Evolutionary conservation across 2,329 filamentous ascomycete genomes (phyloP), one percentile per base, ranked within the genome.

Genomic region (Lasiodiplodia theobromae): DNA sequence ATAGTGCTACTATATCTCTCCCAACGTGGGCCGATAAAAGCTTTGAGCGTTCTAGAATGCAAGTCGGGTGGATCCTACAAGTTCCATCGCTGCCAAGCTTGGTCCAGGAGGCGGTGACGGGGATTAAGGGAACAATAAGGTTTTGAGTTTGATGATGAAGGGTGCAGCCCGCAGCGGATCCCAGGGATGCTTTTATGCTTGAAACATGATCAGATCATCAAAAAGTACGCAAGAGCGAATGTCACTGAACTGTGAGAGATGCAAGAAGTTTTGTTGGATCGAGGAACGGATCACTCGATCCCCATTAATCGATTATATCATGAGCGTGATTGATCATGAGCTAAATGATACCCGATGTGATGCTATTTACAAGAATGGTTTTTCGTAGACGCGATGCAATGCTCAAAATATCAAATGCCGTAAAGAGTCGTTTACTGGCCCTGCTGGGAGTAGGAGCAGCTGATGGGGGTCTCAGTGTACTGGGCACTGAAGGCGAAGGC

Each of bases 241-340:
- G 14, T 64, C 44, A 52, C 44, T 38, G n/a, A 25, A 25, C 12
- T 38, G 34, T 10, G 38, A 3, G 34, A 7, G 25, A 16, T 21
- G 58, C 51, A 21, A 40, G 44, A 28, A 40, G 12, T 52, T 52
- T 52, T n/a, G 12, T 23, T 23, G 60, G 60, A 52, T 52, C 60
- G 47, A 64, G 38, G 47, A 21, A 62, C n/a, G 34, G 11, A 14
- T n/a, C 18, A 12, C 52, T 52, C 47, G 44, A 18, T 4, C 25
- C 28, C 60, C 44, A 64, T 52, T 64, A 58, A 52, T 52, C 31
- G 51, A 64, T 64, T 64, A 64, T 14, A 28, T 58, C 54, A 58
- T 58, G 54, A 58, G 37, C 53, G 16, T 40, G 14, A 8, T 23
- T 38, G 53, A 14, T 34, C 58, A 49, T 63, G 58, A 51, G 28